These are phyloP conservation scores for Ophiostoma ulmi DNA, from an alignment of 2,329 filamentous ascomycete species.

Conservation along the genomic window DNA sequence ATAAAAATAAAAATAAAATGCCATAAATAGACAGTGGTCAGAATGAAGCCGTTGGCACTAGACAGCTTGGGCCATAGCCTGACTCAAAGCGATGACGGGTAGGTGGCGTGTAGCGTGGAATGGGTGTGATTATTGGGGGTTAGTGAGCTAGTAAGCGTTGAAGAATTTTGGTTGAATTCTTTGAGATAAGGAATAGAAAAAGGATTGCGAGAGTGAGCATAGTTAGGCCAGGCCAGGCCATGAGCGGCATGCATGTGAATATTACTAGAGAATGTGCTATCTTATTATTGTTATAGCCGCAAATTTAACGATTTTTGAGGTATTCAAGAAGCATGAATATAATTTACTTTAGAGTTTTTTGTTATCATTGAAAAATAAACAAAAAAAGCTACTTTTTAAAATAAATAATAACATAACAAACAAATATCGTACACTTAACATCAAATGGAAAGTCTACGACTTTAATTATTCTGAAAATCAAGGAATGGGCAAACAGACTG, in stretches of 20 bases:
- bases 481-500: too few relatives aligned
- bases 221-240: too few relatives aligned
- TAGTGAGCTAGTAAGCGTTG: background rate
- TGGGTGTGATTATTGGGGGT: background rate
- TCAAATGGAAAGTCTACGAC: too few relatives aligned
- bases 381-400: too few relatives aligned
- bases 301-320: too few relatives aligned
- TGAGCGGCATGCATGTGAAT: background rate
- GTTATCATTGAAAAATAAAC: too few relatives aligned
- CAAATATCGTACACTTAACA: too few relatives aligned
- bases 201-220: background rate
- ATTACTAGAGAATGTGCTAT: background rate
- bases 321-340: background rate
- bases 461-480: too few relatives aligned
- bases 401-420: too few relatives aligned
- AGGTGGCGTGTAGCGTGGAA: slow-evolving; percentile 5
- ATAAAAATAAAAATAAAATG: background rate
- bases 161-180: background rate
- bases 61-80: background rate
- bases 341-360: too few relatives aligned
- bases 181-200: background rate
- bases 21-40: background rate
- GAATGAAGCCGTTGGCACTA: background rate
- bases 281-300: background rate
- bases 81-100: background rate